phyloP scores from a whole-genome alignment of 148 eudicot genomes.

The Vaccinium macrocarpon region DNA sequence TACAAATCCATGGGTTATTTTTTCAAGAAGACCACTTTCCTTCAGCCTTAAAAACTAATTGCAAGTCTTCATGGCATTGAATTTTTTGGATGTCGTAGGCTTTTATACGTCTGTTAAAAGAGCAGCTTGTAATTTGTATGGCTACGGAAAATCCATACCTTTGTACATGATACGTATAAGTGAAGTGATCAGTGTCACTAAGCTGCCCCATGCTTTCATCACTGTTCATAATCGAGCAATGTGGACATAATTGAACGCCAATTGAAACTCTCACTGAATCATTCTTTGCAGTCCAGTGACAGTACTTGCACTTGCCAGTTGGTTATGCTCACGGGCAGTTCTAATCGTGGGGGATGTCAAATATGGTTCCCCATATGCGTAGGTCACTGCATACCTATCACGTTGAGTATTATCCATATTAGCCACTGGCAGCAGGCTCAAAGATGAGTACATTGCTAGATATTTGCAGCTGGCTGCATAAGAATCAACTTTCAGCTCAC shows the following conservation, averaged over 20 bases:
- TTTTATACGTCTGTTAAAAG: background rate
- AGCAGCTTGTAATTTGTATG: background rate
- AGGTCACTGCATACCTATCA: background rate
- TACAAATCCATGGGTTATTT: background rate
- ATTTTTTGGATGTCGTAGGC: background rate
- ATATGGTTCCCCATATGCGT: background rate
- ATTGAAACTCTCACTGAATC: background rate
- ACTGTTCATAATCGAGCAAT: background rate
- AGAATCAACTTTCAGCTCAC: background rate
- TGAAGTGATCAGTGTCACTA: background rate
- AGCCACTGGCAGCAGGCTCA: background rate
- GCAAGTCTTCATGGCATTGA: background rate
- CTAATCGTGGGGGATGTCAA: background rate
- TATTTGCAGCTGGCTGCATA: background rate
- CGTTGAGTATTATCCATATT: background rate
- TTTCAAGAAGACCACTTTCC: background rate
- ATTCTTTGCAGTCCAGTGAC: background rate
- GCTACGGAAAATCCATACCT: background rate
- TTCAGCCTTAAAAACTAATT: background rate
- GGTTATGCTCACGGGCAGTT: background rate
- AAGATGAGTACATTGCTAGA: background rate
- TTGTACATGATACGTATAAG: background rate
- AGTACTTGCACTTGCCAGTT: background rate
- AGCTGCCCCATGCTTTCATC: background rate
- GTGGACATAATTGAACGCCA: background rate